Base-by-base conservation (phyloP, 495 filamentous ascomycete species). In the Neurospora sp. region DNA sequence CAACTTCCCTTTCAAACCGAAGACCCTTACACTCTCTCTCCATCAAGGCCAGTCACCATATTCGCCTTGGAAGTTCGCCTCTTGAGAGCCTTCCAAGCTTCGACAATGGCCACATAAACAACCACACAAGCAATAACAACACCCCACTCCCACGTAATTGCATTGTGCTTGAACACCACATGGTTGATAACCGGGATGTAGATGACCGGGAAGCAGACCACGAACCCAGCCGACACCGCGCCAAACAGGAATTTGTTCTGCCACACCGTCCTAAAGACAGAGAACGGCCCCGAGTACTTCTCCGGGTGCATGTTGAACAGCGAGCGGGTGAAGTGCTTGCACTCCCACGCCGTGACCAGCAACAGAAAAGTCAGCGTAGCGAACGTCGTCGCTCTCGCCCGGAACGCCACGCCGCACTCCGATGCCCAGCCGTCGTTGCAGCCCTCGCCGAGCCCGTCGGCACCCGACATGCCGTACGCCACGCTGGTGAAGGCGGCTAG, bases 371-470 rank as follows among this genome's bases (percentile, higher is more conserved):
- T 93, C 16, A 94, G 84, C 31, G 89, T 91, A 5, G 89, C 90
- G 76, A 94, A 96, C 2, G 89, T 90, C 14, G 93, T 90, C 2
- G 91, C 90, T 14, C 93, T 85, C 4, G 92, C 93, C n/a, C 89
- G 88, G 81, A 92, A 94, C 1, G 92, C 89, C 2, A 85, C 82
- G 0, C 83, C 82, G 79, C 92, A 94, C 11, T 80, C 76, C 5
- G 83, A 82, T 2, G 46, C 10, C 73, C 85, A 90, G 9, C 76
- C 76, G 46, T 88, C 82, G 77, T 94, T 94, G 82, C 92, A 93
- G 69, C 88, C 83, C 3, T 72, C 42, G 37, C 91, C 91, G 1
- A 93, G 85, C 37, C 88, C 82, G 16, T 97, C 93, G 75, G 89
- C 89, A 59, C 84, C 81, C 69, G 77, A 86, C 20, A 81, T 85